phyloP scores from a whole-genome alignment of 805 yeast species.

The Kodamaea nitidulidarum region DNA sequence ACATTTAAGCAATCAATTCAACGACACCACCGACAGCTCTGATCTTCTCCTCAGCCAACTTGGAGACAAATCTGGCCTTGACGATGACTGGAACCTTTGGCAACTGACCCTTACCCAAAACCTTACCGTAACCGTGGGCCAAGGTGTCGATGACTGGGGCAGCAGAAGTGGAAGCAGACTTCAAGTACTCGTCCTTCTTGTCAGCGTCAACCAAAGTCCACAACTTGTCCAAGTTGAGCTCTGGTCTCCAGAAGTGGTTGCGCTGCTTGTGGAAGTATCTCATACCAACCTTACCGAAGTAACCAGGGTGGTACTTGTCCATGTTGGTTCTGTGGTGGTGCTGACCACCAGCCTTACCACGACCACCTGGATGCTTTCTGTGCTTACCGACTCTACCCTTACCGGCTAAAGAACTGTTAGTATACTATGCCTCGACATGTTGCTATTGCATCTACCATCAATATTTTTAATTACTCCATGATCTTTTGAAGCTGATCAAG shows the following conservation, averaged over 20 bases:
- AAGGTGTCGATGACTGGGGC: conserved; percentile 99
- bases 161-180: conserved; percentile 77
- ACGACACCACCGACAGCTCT: conserved; percentile 99
- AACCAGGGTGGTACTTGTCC: conserved; percentile 99
- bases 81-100: conserved; percentile 98
- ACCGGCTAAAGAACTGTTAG: conserved; percentile 74
- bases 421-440: conserved; percentile 13
- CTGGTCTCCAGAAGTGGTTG: conserved; percentile 96
- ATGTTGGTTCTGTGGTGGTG: conserved; percentile 99
- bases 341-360: conserved; percentile 99
- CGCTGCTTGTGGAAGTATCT: conserved; percentile 97
- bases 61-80: conserved; percentile 98
- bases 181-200: conserved; percentile 89
- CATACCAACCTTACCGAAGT: conserved; percentile 99
- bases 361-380: conserved; percentile 99
- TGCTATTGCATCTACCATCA: neutral
- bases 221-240: conserved; percentile 95
- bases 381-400: conserved; percentile 99
- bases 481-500: no score
- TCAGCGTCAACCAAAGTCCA: conserved; percentile 95
- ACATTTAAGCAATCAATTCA: conserved; percentile 91
- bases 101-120: conserved; percentile 97
- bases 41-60: conserved; percentile 99
- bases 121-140: conserved; percentile 99
- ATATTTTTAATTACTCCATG: no score